Base-by-base conservation (phyloP, 306 rosid genomes). In the Alnus rubra region DNA sequence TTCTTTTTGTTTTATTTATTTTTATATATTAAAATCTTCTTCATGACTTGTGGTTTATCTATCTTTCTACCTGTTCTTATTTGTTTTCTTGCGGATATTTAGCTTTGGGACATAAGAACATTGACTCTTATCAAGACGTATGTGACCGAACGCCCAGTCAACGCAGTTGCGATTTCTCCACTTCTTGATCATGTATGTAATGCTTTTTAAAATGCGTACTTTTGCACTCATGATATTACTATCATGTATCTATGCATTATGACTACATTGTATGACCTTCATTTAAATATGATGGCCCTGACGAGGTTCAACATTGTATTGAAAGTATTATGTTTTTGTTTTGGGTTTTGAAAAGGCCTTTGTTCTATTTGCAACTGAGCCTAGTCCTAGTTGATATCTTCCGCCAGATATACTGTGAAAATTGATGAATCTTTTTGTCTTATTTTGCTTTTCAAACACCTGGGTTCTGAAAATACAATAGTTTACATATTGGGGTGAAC, bases 111-210 rank as follows among this genome's bases (percentile, higher is more conserved):
- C 81, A 55, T 74, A 28, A 90, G 98, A 86, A 85, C 96, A 2
- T 71, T 94, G 89, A 86, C 93, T 67, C 98, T 95, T 56, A 81
- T 95, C 89, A 95, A 91, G 93, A 90, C 98, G 1, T 95, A 95
- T 71, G 86, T 81, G 55, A 91, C 98, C 0, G 98, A 91, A 82
- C 93, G 98, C 14, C 98, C 98, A 0, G 98, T 95, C 78, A 95
- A 95, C 79, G 98, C 98, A n/a, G 98, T 95, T 82, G 74, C 98
- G 6, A 88, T 95, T 92, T 95, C 98, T 23, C 98, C 98, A 52
- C 88, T 91, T 73, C 92, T 89, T 81, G 91, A 95, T 82, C 98
- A 95, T 85, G 98, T 95, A 95, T 73, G 98, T 75, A 47, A 28
- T 73, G 31, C 6, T 75, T 30, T 68, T n/a, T 47, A 49, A 52